Evolutionary conservation across 106 monocot genomes (phyloP), one percentile per base, ranked within the genome.

Genomic region (Allium fistulosum): DNA sequence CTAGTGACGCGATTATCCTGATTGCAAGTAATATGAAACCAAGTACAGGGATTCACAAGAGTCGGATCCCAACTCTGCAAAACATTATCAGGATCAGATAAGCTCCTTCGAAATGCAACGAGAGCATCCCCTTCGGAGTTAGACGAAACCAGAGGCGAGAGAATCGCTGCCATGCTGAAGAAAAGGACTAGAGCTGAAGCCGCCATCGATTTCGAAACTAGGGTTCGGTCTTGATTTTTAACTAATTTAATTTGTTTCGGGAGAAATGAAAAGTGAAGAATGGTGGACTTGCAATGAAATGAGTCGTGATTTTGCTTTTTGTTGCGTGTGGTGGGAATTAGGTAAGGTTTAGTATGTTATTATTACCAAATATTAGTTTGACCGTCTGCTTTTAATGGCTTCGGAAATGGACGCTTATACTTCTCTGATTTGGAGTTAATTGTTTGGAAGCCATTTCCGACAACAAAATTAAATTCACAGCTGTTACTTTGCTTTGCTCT

Each of bases 51-150:
- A 69, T 86, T 86, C 13, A 93, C 93, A 26, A 94, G 84, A 15
- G 94, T 94, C 57, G 86, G 94, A 79, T 94, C 94, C 94, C 94
- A 94, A 82, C 94, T 94, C 86, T 82, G 82, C 7, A 94, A 74
- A 55, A 94, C 94, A 53, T 75, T 72, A 4, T 82, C 80, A 18
- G 94, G 94, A 63, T 94, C 94, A 51, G 76, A 75, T 8, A 94
- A 78, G 58, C 81, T 72, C 58, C 61, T 55, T 52, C 94, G 75
- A 15, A 94, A 79, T 37, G 94, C 82, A 80, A 74, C 86, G 11
- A 90, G 84, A 26, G 90, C 94, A 74, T 94, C 94, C 7, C 87
- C 94, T 78, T 94, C 94, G 11, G 84, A 78, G 80, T 94, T 94
- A 28, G 78, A 75, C 8, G 78, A 63, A 14, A 63, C 80, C 37